Conservation (phyloP, 805 yeast genomes). For the Spathaspora arborariae region DNA sequence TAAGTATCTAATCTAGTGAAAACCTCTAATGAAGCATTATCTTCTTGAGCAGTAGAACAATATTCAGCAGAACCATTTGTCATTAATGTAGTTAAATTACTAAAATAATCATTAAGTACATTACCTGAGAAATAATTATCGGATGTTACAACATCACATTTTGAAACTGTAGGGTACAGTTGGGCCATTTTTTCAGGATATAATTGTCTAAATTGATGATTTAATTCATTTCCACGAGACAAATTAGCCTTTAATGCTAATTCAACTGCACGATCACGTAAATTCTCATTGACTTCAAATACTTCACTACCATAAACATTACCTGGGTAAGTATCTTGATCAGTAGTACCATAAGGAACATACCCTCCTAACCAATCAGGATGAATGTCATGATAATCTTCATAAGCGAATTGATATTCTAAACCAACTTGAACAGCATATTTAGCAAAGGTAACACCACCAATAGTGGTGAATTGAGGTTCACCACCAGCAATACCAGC, state of each 20-base stretch:
- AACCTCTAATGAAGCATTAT: conserved; percentile 61
- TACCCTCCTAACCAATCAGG: conserved; percentile 59
- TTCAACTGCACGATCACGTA: conserved; percentile 55
- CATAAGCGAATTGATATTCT: conserved; percentile 55
- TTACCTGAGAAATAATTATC: conserved; percentile 60
- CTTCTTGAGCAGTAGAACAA: conserved; percentile 66
- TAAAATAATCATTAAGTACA: conserved; percentile 46
- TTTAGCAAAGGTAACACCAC: conserved; percentile 57
- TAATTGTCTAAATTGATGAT: conserved; percentile 42
- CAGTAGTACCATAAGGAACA: conserved; percentile 50
- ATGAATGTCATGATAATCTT: conserved; percentile 30
- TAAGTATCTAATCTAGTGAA: conserved; percentile 49
- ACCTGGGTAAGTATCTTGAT: conserved; percentile 48
- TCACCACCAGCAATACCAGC: conserved; percentile 69
- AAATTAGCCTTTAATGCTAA: conserved; percentile 46
- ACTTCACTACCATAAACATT: conserved; percentile 62
- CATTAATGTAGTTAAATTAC: conserved; percentile 43
- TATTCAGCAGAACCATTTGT: conserved; percentile 59
- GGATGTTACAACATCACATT: conserved; percentile 58
- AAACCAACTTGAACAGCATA: conserved; percentile 60
- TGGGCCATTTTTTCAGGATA: conserved; percentile 51
- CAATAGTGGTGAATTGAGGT: conserved; percentile 53
- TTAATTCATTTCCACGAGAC: conserved; percentile 43
- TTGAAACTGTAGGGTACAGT: conserved; percentile 42
- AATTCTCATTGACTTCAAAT: conserved; percentile 55